A percentile compares a stretch with the other conserved stretches of the same genome.
Conservation (phyloP, 148 eudicot genomes). For the Heliosperma pusillum region DNA sequence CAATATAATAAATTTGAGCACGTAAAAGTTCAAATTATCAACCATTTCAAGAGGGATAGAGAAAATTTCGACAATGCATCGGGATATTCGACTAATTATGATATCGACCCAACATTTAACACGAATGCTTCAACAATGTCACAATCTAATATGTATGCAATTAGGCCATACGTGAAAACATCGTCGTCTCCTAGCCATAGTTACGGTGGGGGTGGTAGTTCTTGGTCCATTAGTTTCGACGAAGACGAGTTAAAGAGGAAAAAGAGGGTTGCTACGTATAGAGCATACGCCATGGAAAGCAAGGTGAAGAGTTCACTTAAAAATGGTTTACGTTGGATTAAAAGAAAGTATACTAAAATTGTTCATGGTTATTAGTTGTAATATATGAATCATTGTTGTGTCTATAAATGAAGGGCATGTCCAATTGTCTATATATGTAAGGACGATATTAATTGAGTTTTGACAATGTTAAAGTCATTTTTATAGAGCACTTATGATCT, state of each 20-base stretch:
- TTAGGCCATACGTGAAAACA: conserved; percentile 11
- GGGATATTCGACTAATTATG: conserved; percentile 8
- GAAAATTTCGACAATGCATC: conserved; percentile 14
- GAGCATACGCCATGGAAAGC: conserved; percentile 35
- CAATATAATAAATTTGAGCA: conserved; percentile 2
- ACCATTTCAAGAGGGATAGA: conserved; percentile 22
- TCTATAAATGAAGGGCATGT: too few relatives aligned
- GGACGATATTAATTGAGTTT: too few relatives aligned
- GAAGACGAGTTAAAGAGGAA: conserved; percentile 30
- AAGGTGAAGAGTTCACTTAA: conserved; percentile 35
- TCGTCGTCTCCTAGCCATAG: background rate
- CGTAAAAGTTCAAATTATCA: conserved; percentile 20
- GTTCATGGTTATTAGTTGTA: conserved; percentile 28
- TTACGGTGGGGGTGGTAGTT: background rate
- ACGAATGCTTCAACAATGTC: background rate
- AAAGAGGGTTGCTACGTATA: conserved; percentile 34
- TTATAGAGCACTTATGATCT: too few relatives aligned
- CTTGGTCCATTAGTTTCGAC: conserved; percentile 1
- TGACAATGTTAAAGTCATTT: too few relatives aligned
- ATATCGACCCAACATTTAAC: background rate
- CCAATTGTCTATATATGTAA: too few relatives aligned
- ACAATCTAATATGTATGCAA: background rate
- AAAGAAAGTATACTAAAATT: conserved; percentile 31
- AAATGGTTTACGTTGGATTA: conserved; percentile 39
- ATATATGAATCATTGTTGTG: too few relatives aligned